Evolutionary conservation across 345 rosid genomes (phyloP), one percentile per base, ranked within the genome.

Genomic region (Garcia nutans): DNA sequence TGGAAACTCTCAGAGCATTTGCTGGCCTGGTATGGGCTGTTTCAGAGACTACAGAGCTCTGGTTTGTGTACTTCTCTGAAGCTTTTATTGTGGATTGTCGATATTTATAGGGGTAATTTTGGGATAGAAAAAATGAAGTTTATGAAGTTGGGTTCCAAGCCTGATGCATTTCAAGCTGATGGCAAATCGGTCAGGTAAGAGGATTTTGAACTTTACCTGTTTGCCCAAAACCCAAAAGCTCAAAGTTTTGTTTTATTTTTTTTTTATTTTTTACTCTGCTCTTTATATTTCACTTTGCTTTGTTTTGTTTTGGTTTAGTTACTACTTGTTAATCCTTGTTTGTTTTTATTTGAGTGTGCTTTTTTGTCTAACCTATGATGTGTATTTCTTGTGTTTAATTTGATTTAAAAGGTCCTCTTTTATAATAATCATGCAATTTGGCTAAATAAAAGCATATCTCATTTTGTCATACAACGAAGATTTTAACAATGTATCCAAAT

Each of bases 121-220:
- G 77, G 77, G 33, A 71, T 73, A 56, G 17, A n/a, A 82, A 82
- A 82, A 65, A 94, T 94, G 98, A 94, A 92, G 97, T 89, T 87
- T 78, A 92, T 94, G 98, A 94, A 94, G 89, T 77, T 94, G 81
- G 98, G 98, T 44, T 91, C 91, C 63, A 94, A 92, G 88, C 97
- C 97, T 84, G 98, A 94, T 85, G 82, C 87, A 31, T 88, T 94
- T 77, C 92, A 86, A 77, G 84, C 92, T 78, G 92, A 91, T 61
- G 98, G 91, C 59, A 89, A 88, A 85, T 84, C 78, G 76, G 65
- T 80, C 84, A 88, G 89, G 98, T 92, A 73, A 82, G 87, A 52
- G 72, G 15, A 10, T 69, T 74, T 79, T 45, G 28, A 10, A 13
- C 65, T 42, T 47, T 59, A 45, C 50, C 22, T 33, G 0, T 33